These are phyloP conservation scores for Tuber brumale DNA, from an alignment of 495 filamentous ascomycete genomes.

Conservation along the genomic window DNA sequence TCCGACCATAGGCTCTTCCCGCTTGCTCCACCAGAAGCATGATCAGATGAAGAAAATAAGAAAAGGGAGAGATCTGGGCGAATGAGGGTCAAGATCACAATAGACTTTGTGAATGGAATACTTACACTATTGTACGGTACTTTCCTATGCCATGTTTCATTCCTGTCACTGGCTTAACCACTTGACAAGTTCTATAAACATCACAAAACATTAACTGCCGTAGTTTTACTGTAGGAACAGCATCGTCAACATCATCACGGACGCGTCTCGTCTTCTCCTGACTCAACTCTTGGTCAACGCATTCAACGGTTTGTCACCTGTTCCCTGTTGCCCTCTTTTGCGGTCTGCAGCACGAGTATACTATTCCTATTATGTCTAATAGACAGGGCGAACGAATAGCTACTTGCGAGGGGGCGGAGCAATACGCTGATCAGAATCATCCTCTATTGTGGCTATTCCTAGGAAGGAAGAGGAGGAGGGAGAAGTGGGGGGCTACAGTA, in stretches of 20 bases:
- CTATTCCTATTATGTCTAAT: conserved; percentile 29
- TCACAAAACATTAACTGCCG: neutral
- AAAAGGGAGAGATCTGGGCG: neutral
- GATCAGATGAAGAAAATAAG: neutral
- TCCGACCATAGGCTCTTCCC: neutral
- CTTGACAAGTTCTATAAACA: neutral
- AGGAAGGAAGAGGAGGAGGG: neutral
- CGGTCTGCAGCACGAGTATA: conserved; percentile 20
- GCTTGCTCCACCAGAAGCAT: neutral
- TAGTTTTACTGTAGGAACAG: neutral
- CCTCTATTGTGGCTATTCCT: conserved; percentile 27
- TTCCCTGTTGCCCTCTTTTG: conserved; percentile 13
- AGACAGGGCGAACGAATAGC: conserved; percentile 12
- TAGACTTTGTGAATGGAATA: neutral
- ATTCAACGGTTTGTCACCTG: conserved; percentile 22
- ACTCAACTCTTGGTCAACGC: conserved; percentile 27
- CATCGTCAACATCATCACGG: conserved; percentile 20
- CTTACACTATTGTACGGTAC: neutral
- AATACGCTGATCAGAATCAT: conserved; percentile 21
- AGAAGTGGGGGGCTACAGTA: neutral
- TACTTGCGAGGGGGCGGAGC: conserved; percentile 25
- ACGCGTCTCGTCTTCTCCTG: conserved; percentile 27
- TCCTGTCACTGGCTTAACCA: neutral
- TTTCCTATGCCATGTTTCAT: neutral
- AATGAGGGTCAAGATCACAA: neutral